phyloP scores from a whole-genome alignment of 2,329 filamentous ascomycete genomes.

The Fusarium udum region DNA sequence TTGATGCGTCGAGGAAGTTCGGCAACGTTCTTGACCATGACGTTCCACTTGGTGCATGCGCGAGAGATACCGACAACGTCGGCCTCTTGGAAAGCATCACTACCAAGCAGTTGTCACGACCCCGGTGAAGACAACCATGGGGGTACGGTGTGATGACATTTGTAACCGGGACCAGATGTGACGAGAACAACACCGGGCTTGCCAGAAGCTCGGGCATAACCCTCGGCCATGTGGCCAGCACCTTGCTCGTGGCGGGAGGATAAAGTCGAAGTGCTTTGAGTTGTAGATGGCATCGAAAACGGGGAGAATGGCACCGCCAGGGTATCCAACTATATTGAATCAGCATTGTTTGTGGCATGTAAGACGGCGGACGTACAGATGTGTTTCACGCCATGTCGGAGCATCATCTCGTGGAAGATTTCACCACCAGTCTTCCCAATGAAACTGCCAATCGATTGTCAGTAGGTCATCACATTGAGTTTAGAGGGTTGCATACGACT shows the following conservation, averaged over 20 bases:
- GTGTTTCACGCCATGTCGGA: slow-evolving; percentile 88
- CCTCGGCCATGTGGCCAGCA: slow-evolving; percentile 98
- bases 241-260: slow-evolving; percentile 94
- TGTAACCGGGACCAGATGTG: slow-evolving; percentile 89
- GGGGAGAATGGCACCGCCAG: slow-evolving; percentile 94
- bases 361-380: slow-evolving; percentile 74
- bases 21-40: slow-evolving; percentile 88
- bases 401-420: slow-evolving; percentile 99
- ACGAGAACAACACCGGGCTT: slow-evolving; percentile 96
- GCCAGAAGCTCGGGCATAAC: slow-evolving; percentile 89
- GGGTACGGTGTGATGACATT: slow-evolving; percentile 85
- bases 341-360: slow-evolving; percentile 30
- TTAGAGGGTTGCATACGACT: slow-evolving; percentile 70
- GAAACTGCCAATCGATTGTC: slow-evolving; percentile 68
- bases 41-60: slow-evolving; percentile 88
- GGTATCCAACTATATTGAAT: slow-evolving; percentile 75
- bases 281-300: slow-evolving; percentile 99
- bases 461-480: neutral
- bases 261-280: slow-evolving; percentile 94
- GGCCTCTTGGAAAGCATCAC: slow-evolving; percentile 69
- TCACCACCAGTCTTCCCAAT: slow-evolving; percentile 77
- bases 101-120: neutral
- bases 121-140: neutral
- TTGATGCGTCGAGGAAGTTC: slow-evolving; percentile 95
- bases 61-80: slow-evolving; percentile 94